Evolutionary conservation across 345 rosid species (phyloP), one percentile per base, ranked within the genome.

Genomic region (Chamaenerion angustifolium): DNA sequence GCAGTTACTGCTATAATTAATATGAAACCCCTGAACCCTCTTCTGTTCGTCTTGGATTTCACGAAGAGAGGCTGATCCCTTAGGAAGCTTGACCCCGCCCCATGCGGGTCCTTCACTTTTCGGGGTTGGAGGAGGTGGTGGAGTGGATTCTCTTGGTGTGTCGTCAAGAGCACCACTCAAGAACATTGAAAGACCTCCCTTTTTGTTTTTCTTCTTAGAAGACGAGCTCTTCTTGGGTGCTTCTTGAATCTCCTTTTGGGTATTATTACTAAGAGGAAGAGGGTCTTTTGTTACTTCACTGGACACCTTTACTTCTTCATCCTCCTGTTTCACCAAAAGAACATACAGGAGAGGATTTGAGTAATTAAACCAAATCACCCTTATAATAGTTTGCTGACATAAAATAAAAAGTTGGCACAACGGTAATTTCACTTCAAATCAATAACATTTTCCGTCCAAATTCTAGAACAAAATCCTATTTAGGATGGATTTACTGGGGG

Each of bases 161-260:
- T 84, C 85, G 49, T 92, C 98, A 55, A 92, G 98, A 58, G 96
- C 95, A 66, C 96, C 96, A 52, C 88, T 92, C 71, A 92, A 59
- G 66, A 92, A 92, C 96, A 92, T 72, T 7, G 98, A 87, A 56
- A 92, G 98, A 25, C 95, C 98, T 44, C 98, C 98, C 67, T 78
- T 87, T 62, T 82, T 77, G 54, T 76, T 82, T 76, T 84, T 92
- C 77, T 80, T 92, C 76, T 82, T 84, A 53, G 75, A 61, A 35
- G 63, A 61, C 13, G 25, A 67, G 66, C 69, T 81, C 67, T 56
- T 64, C 64, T 68, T 86, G 31, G 59, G 65, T 10, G 60, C 57
- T 21, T 70, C 76, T 1, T 60, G 58, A 51, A 46, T 49, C 1
- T 66, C 84, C 54, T 68, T 68, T 67, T 8, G 37, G 37, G 37